Evolutionary conservation across 2,329 filamentous ascomycete species (phyloP).

Genomic region (Pestalotiopsis sp.): DNA sequence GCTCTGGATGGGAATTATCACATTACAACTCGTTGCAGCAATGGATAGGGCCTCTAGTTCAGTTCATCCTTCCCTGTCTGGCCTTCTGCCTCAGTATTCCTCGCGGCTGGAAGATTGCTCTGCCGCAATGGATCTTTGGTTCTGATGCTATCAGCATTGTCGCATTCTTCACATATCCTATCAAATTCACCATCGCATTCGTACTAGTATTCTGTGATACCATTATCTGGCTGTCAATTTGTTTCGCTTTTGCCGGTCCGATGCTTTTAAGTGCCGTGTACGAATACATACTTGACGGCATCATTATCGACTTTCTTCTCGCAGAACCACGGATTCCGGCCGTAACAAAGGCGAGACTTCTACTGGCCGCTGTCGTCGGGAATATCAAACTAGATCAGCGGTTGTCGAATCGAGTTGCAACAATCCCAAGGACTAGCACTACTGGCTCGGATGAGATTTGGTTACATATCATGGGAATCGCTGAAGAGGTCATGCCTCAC

Average conservation of each 20-base stretch:
- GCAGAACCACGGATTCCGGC: constrained; percentile 14
- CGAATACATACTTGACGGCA: constrained; percentile 31
- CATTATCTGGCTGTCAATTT: constrained; percentile 12
- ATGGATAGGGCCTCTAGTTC: constrained; percentile 36
- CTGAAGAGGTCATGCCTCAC: constrained; percentile 26
- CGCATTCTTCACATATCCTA: constrained; percentile 28
- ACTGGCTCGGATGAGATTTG: neutral
- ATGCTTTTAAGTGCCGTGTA: constrained; percentile 26
- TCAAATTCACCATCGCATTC: constrained; percentile 22
- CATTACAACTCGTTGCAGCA: constrained; percentile 26
- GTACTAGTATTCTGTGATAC: constrained; percentile 1
- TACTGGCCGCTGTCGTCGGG: constrained; percentile 31
- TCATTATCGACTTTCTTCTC: constrained; percentile 29
- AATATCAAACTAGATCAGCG: constrained; percentile 28
- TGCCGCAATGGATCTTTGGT: constrained; percentile 54
- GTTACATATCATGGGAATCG: neutral
- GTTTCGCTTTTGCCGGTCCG: constrained; percentile 12
- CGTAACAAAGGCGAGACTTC: constrained; percentile 26
- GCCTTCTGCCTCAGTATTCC: constrained; percentile 39
- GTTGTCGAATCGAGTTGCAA: neutral
- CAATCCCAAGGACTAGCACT: neutral
- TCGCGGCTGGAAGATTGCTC: constrained; percentile 31
- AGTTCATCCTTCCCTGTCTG: constrained; percentile 38
- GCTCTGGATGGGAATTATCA: constrained; percentile 34
- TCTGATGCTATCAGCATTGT: constrained; percentile 57